These are phyloP conservation scores for Diutina mesorugosa DNA, from an alignment of 1,139 yeast species.

Conservation along the genomic window DNA sequence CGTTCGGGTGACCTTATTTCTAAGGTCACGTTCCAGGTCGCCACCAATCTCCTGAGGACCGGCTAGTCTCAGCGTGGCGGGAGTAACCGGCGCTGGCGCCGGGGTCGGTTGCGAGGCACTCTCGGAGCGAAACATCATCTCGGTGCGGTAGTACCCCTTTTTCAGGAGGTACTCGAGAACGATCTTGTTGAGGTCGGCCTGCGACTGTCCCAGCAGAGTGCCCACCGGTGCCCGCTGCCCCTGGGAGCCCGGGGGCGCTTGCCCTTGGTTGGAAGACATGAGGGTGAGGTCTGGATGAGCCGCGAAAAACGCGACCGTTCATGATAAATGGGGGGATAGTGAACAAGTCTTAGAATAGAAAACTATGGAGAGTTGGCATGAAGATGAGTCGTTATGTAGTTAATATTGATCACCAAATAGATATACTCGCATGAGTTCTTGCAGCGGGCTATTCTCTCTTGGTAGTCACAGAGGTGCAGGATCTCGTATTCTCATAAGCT, in stretches of 20 bases:
- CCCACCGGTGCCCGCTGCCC: neutral
- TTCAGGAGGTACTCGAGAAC: conserved; percentile 86
- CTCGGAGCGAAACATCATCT: conserved; percentile 86
- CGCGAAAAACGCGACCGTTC: neutral
- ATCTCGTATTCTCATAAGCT: too few relatives aligned
- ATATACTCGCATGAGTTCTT: too few relatives aligned
- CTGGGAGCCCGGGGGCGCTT: neutral
- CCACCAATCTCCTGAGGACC: conserved; percentile 17
- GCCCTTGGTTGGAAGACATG: neutral
- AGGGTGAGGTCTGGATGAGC: neutral
- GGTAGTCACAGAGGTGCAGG: too few relatives aligned
- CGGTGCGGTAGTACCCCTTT: conserved; percentile 90
- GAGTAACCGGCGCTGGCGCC: conserved; percentile 34
- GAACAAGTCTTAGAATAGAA: too few relatives aligned
- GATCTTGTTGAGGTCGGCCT: conserved; percentile 77
- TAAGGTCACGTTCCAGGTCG: neutral
- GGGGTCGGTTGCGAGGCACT: conserved; percentile 56
- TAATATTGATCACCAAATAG: too few relatives aligned
- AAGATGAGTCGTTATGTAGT: too few relatives aligned
- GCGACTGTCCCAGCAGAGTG: conserved; percentile 20
- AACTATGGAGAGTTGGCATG: too few relatives aligned
- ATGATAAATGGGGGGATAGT: too few relatives aligned
- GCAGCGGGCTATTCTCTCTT: too few relatives aligned
- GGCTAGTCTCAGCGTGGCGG: conserved; percentile 29
- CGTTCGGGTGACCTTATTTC: neutral